These are phyloP conservation scores for Pulicaria dysenterica DNA, from an alignment of 129 eudicot species.

Conservation along the genomic window DNA sequence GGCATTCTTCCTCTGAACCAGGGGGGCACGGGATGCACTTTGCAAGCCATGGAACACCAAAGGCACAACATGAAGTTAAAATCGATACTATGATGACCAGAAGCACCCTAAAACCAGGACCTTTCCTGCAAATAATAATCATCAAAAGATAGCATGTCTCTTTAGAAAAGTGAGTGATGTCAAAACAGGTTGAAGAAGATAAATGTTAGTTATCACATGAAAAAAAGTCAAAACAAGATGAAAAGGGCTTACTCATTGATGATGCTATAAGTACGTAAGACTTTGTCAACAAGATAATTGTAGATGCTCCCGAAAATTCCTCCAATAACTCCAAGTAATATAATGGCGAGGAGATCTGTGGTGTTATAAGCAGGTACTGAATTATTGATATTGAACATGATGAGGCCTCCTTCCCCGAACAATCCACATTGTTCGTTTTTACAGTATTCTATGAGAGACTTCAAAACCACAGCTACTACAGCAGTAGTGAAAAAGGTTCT, in stretches of 20 bases:
- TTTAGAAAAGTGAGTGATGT: constrained; percentile 1
- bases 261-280: constrained; percentile 76
- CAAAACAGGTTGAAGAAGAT: not conserved
- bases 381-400: constrained; percentile 80
- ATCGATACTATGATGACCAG: constrained; percentile 68
- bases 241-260: constrained; percentile 72
- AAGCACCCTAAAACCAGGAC: constrained; percentile 69
- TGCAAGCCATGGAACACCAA: constrained; percentile 96
- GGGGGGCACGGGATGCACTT: constrained; percentile 80
- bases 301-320: constrained; percentile 86
- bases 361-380: constrained; percentile 56
- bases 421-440: constrained; percentile 71
- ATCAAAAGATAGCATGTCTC: constrained; percentile 7
- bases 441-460: constrained; percentile 71
- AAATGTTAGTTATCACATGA: not conserved
- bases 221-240: constrained; percentile 13
- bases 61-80: constrained; percentile 81
- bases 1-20: constrained; percentile 54
- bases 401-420: constrained; percentile 92
- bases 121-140: constrained; percentile 64
- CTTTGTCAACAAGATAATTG: constrained; percentile 88
- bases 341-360: constrained; percentile 69
- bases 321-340: constrained; percentile 84
- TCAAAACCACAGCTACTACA: constrained; percentile 86
- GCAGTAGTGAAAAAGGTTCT: constrained; percentile 98